phyloP scores from a whole-genome alignment of 441 rosid species.

The Lepidium campestre region DNA sequence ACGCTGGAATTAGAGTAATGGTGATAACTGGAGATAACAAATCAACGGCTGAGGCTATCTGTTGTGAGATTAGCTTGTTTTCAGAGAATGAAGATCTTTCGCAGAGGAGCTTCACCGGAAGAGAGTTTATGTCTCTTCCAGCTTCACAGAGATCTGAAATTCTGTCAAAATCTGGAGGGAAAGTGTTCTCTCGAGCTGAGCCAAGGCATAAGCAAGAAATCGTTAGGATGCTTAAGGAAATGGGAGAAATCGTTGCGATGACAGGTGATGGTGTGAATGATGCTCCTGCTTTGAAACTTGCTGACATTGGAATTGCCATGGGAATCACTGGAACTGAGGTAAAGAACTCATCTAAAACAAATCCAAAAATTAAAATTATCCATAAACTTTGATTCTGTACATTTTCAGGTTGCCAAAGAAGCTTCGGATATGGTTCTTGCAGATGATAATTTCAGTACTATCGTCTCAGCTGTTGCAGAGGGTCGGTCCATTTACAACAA shows the following conservation, averaged over 20 bases:
- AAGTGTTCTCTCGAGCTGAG: slow-evolving; percentile 87
- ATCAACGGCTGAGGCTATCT: slow-evolving; percentile 89
- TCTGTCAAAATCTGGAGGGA: slow-evolving; percentile 65
- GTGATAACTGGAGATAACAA: slow-evolving; percentile 95
- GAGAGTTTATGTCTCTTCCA: slow-evolving; percentile 67
- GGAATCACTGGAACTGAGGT: slow-evolving; percentile 95
- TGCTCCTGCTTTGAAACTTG: slow-evolving; percentile 91
- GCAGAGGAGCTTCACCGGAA: slow-evolving; percentile 65
- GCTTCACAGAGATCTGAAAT: slow-evolving; percentile 40
- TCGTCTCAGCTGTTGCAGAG: slow-evolving; percentile 77
- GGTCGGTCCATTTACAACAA: slow-evolving; percentile 84
- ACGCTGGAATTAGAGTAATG: slow-evolving; percentile 80
- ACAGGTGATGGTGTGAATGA: slow-evolving; percentile 96
- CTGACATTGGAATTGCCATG: slow-evolving; percentile 94
- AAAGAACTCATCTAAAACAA: not conserved
- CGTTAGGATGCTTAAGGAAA: slow-evolving; percentile 76
- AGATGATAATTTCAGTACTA: slow-evolving; percentile 80
- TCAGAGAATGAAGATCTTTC: slow-evolving; percentile 47
- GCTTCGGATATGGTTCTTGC: slow-evolving; percentile 96
- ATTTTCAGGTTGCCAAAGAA: slow-evolving; percentile 80
- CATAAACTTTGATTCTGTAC: not conserved
- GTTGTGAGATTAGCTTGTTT: slow-evolving; percentile 63
- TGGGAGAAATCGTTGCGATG: slow-evolving; percentile 90
- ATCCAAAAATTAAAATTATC: not conserved
- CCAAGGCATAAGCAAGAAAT: slow-evolving; percentile 88